Evolutionary conservation across 2,329 filamentous ascomycete species (phyloP).

Genomic region (Neurospora sp.): DNA sequence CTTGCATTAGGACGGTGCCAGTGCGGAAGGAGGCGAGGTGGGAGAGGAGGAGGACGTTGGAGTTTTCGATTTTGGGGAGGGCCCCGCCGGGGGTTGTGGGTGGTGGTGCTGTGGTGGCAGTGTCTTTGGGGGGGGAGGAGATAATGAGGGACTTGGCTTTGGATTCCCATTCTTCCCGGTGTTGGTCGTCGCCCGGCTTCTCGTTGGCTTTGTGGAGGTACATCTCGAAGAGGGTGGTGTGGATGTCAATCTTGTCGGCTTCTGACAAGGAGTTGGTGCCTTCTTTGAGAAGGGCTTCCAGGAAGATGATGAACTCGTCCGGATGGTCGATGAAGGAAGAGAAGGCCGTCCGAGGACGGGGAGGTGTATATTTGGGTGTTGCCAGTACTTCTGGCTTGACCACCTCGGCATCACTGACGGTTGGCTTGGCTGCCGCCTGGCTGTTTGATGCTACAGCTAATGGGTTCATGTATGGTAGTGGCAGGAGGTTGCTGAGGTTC

Average conservation of each 20-base stretch:
- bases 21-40: conserved; percentile 84
- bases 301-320: conserved; percentile 81
- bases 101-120: background rate
- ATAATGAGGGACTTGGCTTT: conserved; percentile 80
- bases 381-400: conserved; percentile 36
- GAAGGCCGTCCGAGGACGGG: conserved; percentile 81
- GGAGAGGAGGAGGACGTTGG: conserved; percentile 85
- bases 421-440: conserved; percentile 38
- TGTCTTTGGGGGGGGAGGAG: conserved; percentile 36
- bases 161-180: conserved; percentile 74
- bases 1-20: conserved; percentile 84
- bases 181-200: conserved; percentile 51
- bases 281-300: conserved; percentile 77
- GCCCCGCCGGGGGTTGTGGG: background rate
- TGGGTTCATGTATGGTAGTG: conserved; percentile 71
- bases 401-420: conserved; percentile 43
- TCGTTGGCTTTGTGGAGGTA: conserved; percentile 82
- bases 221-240: conserved; percentile 96
- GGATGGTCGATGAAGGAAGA: conserved; percentile 94
- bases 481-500: conserved; percentile 74
- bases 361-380: conserved; percentile 59
- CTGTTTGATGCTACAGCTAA: conserved; percentile 21
- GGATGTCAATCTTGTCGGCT: conserved; percentile 73
- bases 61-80: conserved; percentile 68
- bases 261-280: conserved; percentile 49